phyloP scores from a whole-genome alignment of 2,329 filamentous ascomycete genomes.

The Juglanconis oblonga region DNA sequence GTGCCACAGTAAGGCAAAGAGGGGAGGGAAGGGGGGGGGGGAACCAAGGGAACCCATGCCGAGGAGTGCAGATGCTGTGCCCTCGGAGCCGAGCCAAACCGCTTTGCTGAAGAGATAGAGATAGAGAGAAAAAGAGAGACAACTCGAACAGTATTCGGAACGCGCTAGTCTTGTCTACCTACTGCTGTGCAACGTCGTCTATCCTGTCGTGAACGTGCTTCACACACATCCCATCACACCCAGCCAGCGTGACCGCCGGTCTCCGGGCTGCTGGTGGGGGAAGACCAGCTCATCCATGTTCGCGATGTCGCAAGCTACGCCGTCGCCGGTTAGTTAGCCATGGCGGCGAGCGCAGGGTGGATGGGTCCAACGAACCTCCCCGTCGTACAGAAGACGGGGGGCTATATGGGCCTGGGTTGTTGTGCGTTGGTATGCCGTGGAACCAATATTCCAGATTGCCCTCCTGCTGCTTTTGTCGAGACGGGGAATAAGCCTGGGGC shows the following conservation, averaged over 20 bases:
- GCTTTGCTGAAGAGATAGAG: background rate
- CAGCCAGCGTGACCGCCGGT: background rate
- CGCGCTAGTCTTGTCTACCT: background rate
- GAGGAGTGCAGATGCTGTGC: background rate
- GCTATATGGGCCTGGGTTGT: background rate
- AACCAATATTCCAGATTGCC: conserved; percentile 1
- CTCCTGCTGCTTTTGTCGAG: background rate
- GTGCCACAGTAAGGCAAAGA: no score
- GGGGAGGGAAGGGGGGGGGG: background rate
- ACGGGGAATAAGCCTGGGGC: background rate
- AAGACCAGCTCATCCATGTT: background rate
- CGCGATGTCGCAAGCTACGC: background rate
- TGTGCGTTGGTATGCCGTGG: conserved; percentile 1
- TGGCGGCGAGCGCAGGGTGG: background rate
- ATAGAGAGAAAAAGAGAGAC: no score
- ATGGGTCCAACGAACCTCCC: background rate
- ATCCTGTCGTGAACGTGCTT: background rate
- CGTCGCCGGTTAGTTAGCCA: background rate
- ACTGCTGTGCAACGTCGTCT: conserved; percentile 3
- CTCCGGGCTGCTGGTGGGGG: no score
- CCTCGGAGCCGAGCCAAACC: background rate
- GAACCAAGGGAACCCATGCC: no score
- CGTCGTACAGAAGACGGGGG: background rate
- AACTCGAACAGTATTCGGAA: background rate
- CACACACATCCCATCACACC: background rate